These are phyloP conservation scores for Annona squamosa DNA, from an alignment of 164 flowering plant species.

Conservation along the genomic window DNA sequence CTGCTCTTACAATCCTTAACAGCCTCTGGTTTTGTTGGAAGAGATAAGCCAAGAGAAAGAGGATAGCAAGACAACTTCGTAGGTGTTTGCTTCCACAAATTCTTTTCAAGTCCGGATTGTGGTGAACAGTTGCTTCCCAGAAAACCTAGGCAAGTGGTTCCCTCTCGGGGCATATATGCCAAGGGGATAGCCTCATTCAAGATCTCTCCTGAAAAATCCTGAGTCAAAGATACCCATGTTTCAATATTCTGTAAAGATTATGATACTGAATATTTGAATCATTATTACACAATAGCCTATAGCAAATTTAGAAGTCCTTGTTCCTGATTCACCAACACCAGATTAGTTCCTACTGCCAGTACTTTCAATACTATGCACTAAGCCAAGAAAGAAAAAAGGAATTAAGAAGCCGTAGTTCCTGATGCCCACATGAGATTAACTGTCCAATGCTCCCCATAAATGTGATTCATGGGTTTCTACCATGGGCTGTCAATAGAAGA, in stretches of 20 bases:
- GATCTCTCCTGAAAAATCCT: constrained; percentile 22
- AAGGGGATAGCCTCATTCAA: constrained; percentile 8
- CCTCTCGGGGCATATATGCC: constrained; percentile 10
- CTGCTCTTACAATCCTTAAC: constrained; percentile 6
- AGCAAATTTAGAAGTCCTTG: too few species aligned
- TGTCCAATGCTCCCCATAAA: too few species aligned
- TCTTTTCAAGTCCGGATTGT: constrained; percentile 7
- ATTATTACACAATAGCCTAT: neutral
- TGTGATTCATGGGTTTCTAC: too few species aligned
- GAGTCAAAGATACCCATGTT: constrained; percentile 8
- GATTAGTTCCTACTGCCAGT: too few species aligned
- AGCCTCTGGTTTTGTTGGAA: constrained; percentile 12
- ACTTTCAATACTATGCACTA: too few species aligned
- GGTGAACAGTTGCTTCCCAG: constrained; percentile 7
- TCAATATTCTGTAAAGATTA: neutral
- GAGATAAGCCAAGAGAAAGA: constrained; percentile 20
- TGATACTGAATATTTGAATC: neutral
- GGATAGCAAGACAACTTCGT: constrained; percentile 8
- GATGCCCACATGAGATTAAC: too few species aligned
- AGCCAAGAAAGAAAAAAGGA: too few species aligned
- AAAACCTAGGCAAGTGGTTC: constrained; percentile 6
- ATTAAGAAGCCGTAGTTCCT: too few species aligned
- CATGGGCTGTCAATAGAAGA: too few species aligned
- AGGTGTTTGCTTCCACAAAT: constrained; percentile 8
- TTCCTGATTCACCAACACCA: too few species aligned